Evolutionary conservation across 495 filamentous ascomycete genomes (phyloP).

Genomic region (Talaromyces ruber): DNA sequence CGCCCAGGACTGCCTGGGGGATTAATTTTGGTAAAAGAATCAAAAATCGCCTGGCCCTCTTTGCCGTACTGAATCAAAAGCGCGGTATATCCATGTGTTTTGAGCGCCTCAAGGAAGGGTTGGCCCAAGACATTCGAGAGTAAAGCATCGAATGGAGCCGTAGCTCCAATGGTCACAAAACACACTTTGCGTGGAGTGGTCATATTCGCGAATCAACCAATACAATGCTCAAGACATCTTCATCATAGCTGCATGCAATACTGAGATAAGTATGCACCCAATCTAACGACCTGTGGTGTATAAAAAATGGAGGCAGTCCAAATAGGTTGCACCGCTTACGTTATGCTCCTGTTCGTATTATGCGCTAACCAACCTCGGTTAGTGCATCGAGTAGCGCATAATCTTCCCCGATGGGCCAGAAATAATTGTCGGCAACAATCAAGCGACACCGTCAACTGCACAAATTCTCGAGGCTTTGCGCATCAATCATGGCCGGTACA

Average conservation of each 20-base stretch:
- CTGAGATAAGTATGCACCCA: neutral
- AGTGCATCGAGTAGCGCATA: neutral
- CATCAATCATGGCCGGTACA: constrained; percentile 28
- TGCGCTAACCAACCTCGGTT: neutral
- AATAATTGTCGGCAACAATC: neutral
- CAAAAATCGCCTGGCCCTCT: constrained; percentile 38
- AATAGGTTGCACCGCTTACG: neutral
- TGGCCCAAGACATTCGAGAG: constrained; percentile 54
- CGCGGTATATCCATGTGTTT: constrained; percentile 47
- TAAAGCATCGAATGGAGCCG: constrained; percentile 69
- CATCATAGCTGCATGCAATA: neutral
- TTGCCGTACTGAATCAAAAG: constrained; percentile 73
- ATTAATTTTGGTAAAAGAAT: constrained; percentile 20
- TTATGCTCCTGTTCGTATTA: neutral
- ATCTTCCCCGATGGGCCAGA: neutral
- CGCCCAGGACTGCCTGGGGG: constrained; percentile 10
- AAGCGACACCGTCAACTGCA: neutral
- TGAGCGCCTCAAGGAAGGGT: constrained; percentile 50
- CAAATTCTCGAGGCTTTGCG: neutral
- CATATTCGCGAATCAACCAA: constrained; percentile 2
- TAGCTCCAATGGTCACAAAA: constrained; percentile 88
- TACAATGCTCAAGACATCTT: constrained; percentile 4
- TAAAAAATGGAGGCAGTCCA: neutral
- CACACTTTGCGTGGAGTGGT: constrained; percentile 35
- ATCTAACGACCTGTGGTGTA: neutral